These are phyloP conservation scores for Anisodus acutangulus DNA, from an alignment of 257 asterid species.

Conservation along the genomic window DNA sequence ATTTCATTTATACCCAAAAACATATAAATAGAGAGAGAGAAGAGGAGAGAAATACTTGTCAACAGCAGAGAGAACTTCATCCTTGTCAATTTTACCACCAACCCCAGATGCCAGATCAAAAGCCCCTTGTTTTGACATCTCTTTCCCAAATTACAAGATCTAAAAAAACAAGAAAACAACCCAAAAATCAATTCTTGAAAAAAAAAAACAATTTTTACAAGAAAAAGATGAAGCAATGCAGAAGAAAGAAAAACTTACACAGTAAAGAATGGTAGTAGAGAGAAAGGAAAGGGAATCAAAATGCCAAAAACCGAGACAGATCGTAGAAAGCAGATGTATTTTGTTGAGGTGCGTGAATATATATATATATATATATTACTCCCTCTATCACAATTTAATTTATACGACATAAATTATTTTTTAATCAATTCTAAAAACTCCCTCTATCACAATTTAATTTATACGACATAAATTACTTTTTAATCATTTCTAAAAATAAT, in stretches of 20 bases:
- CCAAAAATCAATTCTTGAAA: not conserved
- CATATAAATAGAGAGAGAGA: not conserved
- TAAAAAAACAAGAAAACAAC: not conserved
- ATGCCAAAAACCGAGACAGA: not conserved
- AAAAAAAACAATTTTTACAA: not conserved
- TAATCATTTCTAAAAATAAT: too few species aligned
- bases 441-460: too few species aligned
- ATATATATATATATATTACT: too few species aligned
- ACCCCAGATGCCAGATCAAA: slow-evolving; percentile 92
- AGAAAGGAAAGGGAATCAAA: not conserved
- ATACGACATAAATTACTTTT: too few species aligned
- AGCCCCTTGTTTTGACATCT: slow-evolving; percentile 77
- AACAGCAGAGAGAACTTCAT: slow-evolving; percentile 80
- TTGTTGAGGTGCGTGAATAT: not conserved
- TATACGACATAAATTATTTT: too few species aligned
- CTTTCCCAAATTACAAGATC: slow-evolving; percentile 49
- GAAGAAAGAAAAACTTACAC: slow-evolving; percentile 3
- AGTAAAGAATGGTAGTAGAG: too few species aligned
- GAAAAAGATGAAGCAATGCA: not conserved
- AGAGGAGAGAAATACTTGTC: slow-evolving; percentile 54
- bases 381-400: too few species aligned
- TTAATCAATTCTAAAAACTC: too few species aligned
- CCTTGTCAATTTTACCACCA: slow-evolving; percentile 84
- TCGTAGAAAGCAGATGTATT: not conserved
- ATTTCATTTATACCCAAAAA: not conserved